These are phyloP conservation scores for Rhododendron simsii DNA, from an alignment of 148 eudicot species.

Conservation along the genomic window DNA sequence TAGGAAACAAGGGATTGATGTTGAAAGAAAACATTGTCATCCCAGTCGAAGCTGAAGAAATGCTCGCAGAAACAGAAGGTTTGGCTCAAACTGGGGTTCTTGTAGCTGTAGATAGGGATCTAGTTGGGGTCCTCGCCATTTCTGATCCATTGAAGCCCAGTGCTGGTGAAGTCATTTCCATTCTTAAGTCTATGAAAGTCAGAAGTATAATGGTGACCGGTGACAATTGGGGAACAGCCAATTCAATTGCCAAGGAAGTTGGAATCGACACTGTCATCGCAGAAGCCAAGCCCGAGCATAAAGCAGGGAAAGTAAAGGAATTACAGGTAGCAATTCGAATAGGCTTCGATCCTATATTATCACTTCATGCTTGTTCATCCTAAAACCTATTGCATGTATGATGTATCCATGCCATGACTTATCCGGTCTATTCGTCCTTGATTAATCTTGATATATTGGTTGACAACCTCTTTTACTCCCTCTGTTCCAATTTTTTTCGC, in stretches of 20 bases:
- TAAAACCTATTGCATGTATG: neutral
- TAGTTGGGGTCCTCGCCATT: neutral
- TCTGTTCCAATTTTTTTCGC: neutral
- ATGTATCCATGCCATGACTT: neutral
- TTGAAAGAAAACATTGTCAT: conserved; percentile 39
- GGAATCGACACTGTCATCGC: conserved; percentile 43
- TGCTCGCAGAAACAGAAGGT: conserved; percentile 48
- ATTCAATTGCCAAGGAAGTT: conserved; percentile 29
- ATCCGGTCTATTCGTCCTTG: neutral
- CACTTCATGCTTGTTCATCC: neutral
- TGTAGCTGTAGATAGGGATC: neutral
- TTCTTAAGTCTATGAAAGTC: conserved; percentile 21
- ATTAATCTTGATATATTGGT: neutral
- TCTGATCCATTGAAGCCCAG: conserved; percentile 4
- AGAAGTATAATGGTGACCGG: conserved; percentile 8
- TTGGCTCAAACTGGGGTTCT: conserved; percentile 5
- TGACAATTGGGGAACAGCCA: conserved; percentile 8
- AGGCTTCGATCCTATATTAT: neutral
- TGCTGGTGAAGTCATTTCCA: neutral
- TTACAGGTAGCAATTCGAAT: conserved; percentile 52
- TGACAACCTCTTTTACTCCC: neutral
- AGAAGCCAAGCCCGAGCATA: conserved; percentile 77
- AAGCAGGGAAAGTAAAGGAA: conserved; percentile 70
- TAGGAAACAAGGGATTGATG: conserved; percentile 81
- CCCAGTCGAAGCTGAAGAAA: conserved; percentile 57